Base-by-base conservation (phyloP, 345 rosid genomes). In the Limnanthes douglasii region DNA sequence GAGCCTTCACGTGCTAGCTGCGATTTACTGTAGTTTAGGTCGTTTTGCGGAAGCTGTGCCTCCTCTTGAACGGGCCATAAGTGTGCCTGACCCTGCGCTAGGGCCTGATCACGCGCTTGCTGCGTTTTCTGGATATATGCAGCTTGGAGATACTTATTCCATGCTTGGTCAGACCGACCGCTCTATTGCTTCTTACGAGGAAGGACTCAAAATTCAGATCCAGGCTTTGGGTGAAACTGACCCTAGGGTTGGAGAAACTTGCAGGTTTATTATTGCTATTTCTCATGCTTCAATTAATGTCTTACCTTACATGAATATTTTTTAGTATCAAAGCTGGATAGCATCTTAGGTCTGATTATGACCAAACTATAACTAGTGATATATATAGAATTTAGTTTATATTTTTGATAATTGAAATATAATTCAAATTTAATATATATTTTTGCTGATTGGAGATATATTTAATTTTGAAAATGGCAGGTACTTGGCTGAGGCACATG, bases 181-280 rank as follows among this genome's bases (percentile, higher is more conserved):
- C 56, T 81, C 94, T 4, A 92, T 92, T 36, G 69, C 57, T 15
- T 65, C 73, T 23, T 92, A 92, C 23, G 96, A 81, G 37, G 75
- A 85, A 26, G 99, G 99, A 27, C 67, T 92, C 34, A 72, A 68
- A 75, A 85, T 92, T 60, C 96, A 92, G 93, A 81, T 81, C 73
- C 86, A 71, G 53, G 73, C 95, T 8, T 44, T 92, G 4, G 99
- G 99, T 1, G 96, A 92, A 31, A 78, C 78, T 0, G 99, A 92
- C 75, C 78, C 96, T 10, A 61, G 99, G 43, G 99, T 92, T 28
- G 96, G 93, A 22, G 99, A 92, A 69, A 92, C 96, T 69, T 92
- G 94, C 96, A 78, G 99, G 99, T 90, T 15, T 37, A n/a, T 26
- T 26, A 15, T 10, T 17, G 41, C 20, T 31, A 15, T 14, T 38